A percentile compares a stretch with the other conserved stretches of the same genome.
Conservation (phyloP, 805 yeast species). For the Myxozyma lipomycoides region DNA sequence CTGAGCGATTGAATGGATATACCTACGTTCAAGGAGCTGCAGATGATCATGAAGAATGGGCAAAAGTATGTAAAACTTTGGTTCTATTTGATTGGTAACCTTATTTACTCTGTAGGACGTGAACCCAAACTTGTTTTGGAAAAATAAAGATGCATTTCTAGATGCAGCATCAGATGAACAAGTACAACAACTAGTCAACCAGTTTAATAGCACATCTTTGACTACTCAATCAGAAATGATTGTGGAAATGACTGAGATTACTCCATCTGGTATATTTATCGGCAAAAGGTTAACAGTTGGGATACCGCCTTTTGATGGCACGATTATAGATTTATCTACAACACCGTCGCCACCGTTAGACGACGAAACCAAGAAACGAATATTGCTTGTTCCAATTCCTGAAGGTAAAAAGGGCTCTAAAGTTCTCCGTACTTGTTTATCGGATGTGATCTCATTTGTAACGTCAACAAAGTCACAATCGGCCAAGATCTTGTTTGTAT, state of each 20-base stretch:
- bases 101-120: slow-evolving; percentile 36
- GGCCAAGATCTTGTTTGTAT: slow-evolving; percentile 45
- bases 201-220: too few relatives aligned
- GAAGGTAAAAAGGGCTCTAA: slow-evolving; percentile 63
- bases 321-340: slow-evolving; percentile 28
- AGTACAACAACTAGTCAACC: too few relatives aligned
- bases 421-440: slow-evolving; percentile 48
- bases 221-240: slow-evolving; percentile 14
- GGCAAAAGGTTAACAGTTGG: slow-evolving; percentile 1
- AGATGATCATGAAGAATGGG: slow-evolving; percentile 91
- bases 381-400: slow-evolving; percentile 27
- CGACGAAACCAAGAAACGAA: neutral
- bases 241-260: slow-evolving; percentile 13
- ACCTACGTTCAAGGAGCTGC: slow-evolving; percentile 89
- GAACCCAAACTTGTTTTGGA: slow-evolving; percentile 58
- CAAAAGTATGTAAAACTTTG: slow-evolving; percentile 29
- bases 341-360: slow-evolving; percentile 5
- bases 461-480: slow-evolving; percentile 19
- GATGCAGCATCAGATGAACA: slow-evolving; percentile 9
- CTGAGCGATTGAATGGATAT: slow-evolving; percentile 45
- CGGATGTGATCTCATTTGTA: slow-evolving; percentile 39
- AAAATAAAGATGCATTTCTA: slow-evolving; percentile 35
- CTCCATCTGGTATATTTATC: slow-evolving; percentile 18
- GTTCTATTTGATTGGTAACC: neutral
- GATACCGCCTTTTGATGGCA: neutral